Evolutionary conservation across 2,329 filamentous ascomycete species (phyloP).

Genomic region (Xylariomycetidae sp.): DNA sequence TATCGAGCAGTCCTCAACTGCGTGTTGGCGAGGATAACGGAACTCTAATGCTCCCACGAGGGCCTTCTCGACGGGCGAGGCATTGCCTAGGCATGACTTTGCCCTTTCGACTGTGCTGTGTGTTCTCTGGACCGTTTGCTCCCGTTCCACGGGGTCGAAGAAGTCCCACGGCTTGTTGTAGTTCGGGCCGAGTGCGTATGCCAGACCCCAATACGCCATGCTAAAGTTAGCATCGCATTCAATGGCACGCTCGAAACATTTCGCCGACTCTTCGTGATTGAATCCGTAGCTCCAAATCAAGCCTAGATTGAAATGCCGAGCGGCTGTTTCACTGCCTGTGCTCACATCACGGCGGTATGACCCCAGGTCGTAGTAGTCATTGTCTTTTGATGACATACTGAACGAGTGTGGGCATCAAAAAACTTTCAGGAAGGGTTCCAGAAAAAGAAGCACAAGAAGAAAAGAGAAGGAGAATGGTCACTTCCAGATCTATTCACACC

Average conservation of each 20-base stretch:
- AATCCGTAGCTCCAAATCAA: constrained; percentile 72
- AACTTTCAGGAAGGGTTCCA: no score
- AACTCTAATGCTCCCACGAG: constrained; percentile 58
- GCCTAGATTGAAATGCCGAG: constrained; percentile 67
- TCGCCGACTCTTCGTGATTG: constrained; percentile 67
- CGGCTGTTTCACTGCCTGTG: constrained; percentile 45
- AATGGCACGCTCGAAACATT: constrained; percentile 60
- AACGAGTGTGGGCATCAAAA: no score
- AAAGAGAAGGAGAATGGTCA: no score
- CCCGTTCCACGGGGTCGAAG: constrained; percentile 60
- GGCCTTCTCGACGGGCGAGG: constrained; percentile 52
- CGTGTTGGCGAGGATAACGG: constrained; percentile 53
- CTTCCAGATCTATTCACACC: no score
- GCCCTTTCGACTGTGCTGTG: constrained; percentile 42
- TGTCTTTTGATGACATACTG: constrained; percentile 1
- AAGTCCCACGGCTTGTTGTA: constrained; percentile 73
- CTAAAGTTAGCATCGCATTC: constrained; percentile 48
- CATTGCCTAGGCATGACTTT: constrained; percentile 22
- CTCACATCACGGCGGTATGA: constrained; percentile 50
- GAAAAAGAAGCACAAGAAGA: no score
- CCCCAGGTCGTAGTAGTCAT: constrained; percentile 59
- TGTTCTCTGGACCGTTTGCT: constrained; percentile 43
- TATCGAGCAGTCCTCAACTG: constrained; percentile 42
- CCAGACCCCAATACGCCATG: constrained; percentile 66
- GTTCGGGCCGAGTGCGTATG: constrained; percentile 70